A percentile compares a stretch with the other conserved stretches of the same genome.
phyloP scores from a whole-genome alignment of 108 stramenopile genomes.

The Epithemia pelagica region DNA sequence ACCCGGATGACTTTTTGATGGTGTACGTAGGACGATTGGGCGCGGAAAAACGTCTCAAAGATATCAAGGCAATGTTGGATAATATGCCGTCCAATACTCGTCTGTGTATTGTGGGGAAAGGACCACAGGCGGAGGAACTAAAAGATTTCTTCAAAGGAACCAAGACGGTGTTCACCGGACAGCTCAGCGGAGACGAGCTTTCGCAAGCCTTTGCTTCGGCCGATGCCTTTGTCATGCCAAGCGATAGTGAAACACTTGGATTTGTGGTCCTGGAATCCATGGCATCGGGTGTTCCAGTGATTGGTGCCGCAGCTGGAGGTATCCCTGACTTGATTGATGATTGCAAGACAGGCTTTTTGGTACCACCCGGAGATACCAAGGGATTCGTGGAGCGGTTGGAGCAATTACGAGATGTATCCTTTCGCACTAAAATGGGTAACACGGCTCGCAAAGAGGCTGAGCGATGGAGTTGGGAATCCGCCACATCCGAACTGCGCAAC shows the following conservation, averaged over 20 bases:
- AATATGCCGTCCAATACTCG: constrained; percentile 50
- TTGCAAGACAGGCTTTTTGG: constrained; percentile 63
- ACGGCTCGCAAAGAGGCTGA: constrained; percentile 73
- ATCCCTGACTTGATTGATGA: constrained; percentile 75
- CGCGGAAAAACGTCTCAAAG: constrained; percentile 87
- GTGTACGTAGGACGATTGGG: constrained; percentile 95
- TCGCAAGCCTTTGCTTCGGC: constrained; percentile 78
- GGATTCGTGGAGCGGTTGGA: constrained; percentile 44
- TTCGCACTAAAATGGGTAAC: constrained; percentile 58
- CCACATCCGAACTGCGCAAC: constrained; percentile 77
- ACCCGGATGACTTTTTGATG: constrained; percentile 85
- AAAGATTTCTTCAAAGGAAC: constrained; percentile 65
- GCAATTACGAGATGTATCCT: constrained; percentile 42
- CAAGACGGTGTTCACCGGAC: constrained; percentile 69
- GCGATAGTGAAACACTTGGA: constrained; percentile 83
- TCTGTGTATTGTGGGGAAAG: constrained; percentile 68
- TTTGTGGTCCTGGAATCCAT: constrained; percentile 89
- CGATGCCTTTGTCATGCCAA: constrained; percentile 86
- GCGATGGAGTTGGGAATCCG: constrained; percentile 87
- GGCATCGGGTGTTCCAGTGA: constrained; percentile 86
- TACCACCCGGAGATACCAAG: constrained; percentile 47
- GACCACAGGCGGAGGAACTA: constrained; percentile 57
- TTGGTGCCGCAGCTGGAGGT: constrained; percentile 70
- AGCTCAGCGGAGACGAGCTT: constrained; percentile 59
- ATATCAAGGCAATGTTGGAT: constrained; percentile 77